phyloP scores from a whole-genome alignment of 768 basidiomycete species.

The Pulveroboletus sp. region DNA sequence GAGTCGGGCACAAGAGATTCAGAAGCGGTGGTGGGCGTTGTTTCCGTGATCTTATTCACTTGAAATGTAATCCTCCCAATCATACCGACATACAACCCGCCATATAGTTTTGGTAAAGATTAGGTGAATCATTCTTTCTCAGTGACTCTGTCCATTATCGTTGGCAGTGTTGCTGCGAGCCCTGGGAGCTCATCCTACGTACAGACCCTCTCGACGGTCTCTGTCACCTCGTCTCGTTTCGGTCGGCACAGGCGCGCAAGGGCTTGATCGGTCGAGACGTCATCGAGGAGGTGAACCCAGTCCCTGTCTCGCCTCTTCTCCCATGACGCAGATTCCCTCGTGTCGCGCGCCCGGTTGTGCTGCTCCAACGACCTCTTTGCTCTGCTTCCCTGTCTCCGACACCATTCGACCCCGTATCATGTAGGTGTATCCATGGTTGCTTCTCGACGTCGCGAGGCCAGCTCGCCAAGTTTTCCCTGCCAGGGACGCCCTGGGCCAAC shows the following conservation, averaged over 20 bases:
- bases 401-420: constrained; percentile 25
- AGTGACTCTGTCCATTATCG: no score
- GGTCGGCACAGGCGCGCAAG: constrained; percentile 20
- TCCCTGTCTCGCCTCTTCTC: constrained; percentile 21
- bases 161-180: constrained; percentile 3
- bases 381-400: neutral
- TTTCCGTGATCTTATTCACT: no score
- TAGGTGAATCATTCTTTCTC: no score
- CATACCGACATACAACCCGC: no score
- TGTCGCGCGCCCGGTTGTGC: constrained; percentile 17
- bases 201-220: constrained; percentile 12
- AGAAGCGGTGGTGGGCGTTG: no score
- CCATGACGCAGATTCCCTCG: constrained; percentile 12
- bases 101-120: no score
- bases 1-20: no score
- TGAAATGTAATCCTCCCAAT: no score
- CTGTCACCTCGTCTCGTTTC: constrained; percentile 20
- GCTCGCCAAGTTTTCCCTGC: constrained; percentile 66
- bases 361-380: constrained; percentile 23
- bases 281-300: constrained; percentile 7
- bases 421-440: constrained; percentile 72
- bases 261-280: constrained; percentile 7
- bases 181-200: constrained; percentile 46
- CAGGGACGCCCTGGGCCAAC: constrained; percentile 53
- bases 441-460: constrained; percentile 58